Percentiles rank a stretch among this genome's conserved stretches.
Evolutionary conservation across 257 asterid species (phyloP).

Genomic region (Eustoma russellianum): DNA sequence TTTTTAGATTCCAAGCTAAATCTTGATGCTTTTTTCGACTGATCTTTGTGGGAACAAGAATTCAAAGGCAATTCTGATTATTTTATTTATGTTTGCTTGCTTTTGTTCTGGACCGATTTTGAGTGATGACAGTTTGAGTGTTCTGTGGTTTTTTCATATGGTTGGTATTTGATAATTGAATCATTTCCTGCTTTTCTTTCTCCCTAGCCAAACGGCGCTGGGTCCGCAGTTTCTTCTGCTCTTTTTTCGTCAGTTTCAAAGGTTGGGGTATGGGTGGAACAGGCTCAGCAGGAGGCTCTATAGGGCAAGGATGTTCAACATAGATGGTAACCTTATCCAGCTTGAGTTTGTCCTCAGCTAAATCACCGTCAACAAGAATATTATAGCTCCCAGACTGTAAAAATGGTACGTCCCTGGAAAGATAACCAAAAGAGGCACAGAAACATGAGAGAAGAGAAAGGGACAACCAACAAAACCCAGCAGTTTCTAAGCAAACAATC

Average conservation of each 20-base stretch:
- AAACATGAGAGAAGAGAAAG: background rate
- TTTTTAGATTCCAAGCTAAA: no score
- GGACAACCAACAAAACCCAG: background rate
- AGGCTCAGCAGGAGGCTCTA: slow-evolving; percentile 86
- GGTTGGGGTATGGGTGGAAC: slow-evolving; percentile 98
- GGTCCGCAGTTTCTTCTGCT: slow-evolving; percentile 93
- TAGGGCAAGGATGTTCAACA: slow-evolving; percentile 84
- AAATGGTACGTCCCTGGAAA: slow-evolving; percentile 72
- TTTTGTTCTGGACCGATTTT: no score
- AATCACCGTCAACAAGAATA: slow-evolving; percentile 26
- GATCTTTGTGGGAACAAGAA: no score
- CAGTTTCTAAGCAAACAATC: background rate
- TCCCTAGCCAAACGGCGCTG: slow-evolving; percentile 75
- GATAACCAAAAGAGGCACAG: background rate
- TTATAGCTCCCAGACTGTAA: slow-evolving; percentile 50
- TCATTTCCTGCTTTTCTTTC: slow-evolving; percentile 93
- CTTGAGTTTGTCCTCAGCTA: slow-evolving; percentile 41
- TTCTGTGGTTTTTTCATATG: no score
- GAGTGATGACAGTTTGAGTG: no score
- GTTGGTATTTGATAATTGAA: no score
- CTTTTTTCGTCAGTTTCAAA: slow-evolving; percentile 76
- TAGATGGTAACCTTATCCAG: slow-evolving; percentile 72
- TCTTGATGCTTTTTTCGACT: no score
- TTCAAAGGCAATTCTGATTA: no score
- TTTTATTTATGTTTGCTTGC: no score